Base-by-base conservation (phyloP, 75 land plant species). In the Gnetum montanum region DNA sequence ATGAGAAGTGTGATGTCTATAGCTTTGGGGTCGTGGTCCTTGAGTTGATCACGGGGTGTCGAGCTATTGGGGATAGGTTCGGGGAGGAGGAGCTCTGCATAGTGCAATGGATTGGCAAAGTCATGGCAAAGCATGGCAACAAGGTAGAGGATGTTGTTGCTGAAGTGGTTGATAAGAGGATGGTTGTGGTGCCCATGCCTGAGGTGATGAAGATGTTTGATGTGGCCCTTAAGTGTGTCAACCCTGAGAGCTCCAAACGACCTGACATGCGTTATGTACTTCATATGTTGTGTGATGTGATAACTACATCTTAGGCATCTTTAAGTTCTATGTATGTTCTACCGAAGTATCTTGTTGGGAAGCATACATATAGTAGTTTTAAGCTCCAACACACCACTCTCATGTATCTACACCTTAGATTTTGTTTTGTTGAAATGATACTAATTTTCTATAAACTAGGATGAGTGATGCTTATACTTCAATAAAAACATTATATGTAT, bases 1-100 rank as follows among this genome's bases (percentile, higher is more conserved):
- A 81, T 38, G 97, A 87, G 67, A 91, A 91, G 72, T 80, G 88
- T 45, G 97, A 91, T 56, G 84, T 91, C 2, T 91, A 88, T 68
- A 88, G 95, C 66, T 91, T 81, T 31, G 97, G 97, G 16, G 95
- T 90, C 18, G 96, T 90, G 25, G 59, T 90, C 4, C 63, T 90
- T 30, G 96, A 90, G 73, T 67, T 91, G 8, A 47, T 91, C 40
- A 88, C 95, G 0, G 98, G 98, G 24, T 60, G 75, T 22, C 67
- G 72, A n/a, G 86, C 97, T 4, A 74, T 87, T 8, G 95, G 89
- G 20, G 81, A 75, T 4, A n/a, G n/a, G n/a, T 83, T 81, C 20
- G 89, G 85, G 0, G 94, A 85, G 10, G 94, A 85, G 10, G 97
- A 84, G 1, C 82, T 81, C 0, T 85, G 81, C 40, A 78, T 91